Conservation (phyloP, 768 basidiomycete genomes). For the Tylopilus plumbeoviolaceoides region DNA sequence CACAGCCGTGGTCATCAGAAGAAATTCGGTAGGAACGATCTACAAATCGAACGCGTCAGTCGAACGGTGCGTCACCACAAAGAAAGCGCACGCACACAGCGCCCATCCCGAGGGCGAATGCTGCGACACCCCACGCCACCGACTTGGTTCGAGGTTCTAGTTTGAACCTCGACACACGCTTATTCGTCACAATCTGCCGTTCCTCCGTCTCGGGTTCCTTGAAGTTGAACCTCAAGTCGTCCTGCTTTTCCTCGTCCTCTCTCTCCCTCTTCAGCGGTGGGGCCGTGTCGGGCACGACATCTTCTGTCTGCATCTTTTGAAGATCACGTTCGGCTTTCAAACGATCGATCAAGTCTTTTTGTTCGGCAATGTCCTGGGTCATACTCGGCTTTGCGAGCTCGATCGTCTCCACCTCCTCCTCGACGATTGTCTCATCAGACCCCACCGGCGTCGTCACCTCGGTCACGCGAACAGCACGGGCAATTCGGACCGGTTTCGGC, state of each 20-base stretch:
- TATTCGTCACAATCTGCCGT: conserved; percentile 58
- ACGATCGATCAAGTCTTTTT: conserved; percentile 69
- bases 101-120: conserved; percentile 78
- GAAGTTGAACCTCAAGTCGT: conserved; percentile 55
- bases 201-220: conserved; percentile 64
- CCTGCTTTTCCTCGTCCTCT: conserved; percentile 39
- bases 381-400: conserved; percentile 61
- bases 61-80: neutral
- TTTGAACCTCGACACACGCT: conserved; percentile 51
- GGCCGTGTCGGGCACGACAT: conserved; percentile 4
- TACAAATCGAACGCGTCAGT: conserved; percentile 17
- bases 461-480: conserved; percentile 19
- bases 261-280: conserved; percentile 46
- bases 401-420: conserved; percentile 57
- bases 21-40: conserved; percentile 59
- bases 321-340: conserved; percentile 61
- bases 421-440: conserved; percentile 63
- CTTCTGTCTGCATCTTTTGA: conserved; percentile 24
- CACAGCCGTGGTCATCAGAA: conserved; percentile 36
- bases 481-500: conserved; percentile 24
- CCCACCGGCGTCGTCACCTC: conserved; percentile 45
- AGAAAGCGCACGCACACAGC: conserved; percentile 60
- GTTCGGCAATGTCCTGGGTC: conserved; percentile 70
- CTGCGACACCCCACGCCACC: conserved; percentile 78
- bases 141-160: conserved; percentile 68